These are phyloP conservation scores for Yarrowia sp. DNA, from an alignment of 805 yeast species.

Conservation along the genomic window DNA sequence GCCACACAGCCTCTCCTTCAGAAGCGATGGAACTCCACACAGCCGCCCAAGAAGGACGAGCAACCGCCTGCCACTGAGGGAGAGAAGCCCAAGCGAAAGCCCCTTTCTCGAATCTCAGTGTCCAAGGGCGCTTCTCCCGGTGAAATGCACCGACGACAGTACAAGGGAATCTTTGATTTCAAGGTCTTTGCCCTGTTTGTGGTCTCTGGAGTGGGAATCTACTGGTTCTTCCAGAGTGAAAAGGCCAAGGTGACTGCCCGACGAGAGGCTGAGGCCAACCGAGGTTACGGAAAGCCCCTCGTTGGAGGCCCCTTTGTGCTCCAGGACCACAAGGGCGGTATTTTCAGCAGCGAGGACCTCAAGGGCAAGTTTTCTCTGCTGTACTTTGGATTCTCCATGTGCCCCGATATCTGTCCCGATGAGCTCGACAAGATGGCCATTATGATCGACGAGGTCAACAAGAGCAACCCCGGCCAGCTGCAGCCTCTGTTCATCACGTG, in stretches of 20 bases:
- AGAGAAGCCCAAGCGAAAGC: conserved; percentile 18
- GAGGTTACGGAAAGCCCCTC: conserved; percentile 89
- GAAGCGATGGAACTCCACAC: conserved; percentile 38
- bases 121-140: conserved; percentile 39
- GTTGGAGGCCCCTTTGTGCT: conserved; percentile 90
- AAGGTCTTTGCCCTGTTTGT: conserved; percentile 74
- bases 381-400: conserved; percentile 97
- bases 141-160: conserved; percentile 48
- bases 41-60: conserved; percentile 17
- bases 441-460: conserved; percentile 67
- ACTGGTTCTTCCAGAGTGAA: conserved; percentile 74
- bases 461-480: conserved; percentile 52
- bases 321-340: conserved; percentile 70
- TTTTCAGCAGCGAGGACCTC: conserved; percentile 79
- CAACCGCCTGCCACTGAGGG: background rate
- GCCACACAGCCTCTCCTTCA: conserved; percentile 9
- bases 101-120: conserved; percentile 35
- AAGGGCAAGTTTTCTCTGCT: conserved; percentile 79
- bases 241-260: conserved; percentile 76
- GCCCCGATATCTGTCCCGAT: conserved; percentile 99
- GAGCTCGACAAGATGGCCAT: conserved; percentile 91
- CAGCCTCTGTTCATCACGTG: conserved; percentile 95
- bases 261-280: conserved; percentile 80
- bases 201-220: conserved; percentile 72
- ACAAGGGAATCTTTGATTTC: conserved; percentile 66